Base-by-base conservation (phyloP, 2,329 filamentous ascomycete genomes). In the Drechslerella dactyloides region DNA sequence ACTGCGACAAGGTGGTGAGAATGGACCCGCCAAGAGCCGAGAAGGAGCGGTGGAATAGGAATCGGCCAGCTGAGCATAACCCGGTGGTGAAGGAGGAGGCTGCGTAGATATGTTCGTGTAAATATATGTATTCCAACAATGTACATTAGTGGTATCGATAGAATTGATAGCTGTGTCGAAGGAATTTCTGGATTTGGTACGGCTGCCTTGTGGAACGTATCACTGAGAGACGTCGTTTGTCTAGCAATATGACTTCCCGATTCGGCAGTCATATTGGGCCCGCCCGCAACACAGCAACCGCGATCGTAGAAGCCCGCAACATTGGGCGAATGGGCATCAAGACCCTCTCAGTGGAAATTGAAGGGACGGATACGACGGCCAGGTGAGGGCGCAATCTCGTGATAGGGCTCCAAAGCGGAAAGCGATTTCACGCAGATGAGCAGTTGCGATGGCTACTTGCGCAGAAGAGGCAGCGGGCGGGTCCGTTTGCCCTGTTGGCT, bases 1-100 rank as follows among this genome's bases (percentile, higher is more conserved):
- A 90, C 80, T 86, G 84, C 75, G 87, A 89, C 81, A 90, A 90
- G 81, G 83, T 90, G 21, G 80, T 90, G 11, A 83, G 87, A 64
- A 82, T 89, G 76, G 82, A 89, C 17, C 27, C 69, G 17, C 50
- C 57, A 4, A 54, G 44, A 13, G 50, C 19, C 10, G 79, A 68
- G 21, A 62, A 44, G 52, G 46, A 54, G 2, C 27, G 69, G 27
- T 68, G 69, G 66, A 15, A 19, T 17, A 70, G 30, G 30, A 70
- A 70, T 44, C 58, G 23, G 3, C 66, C 66, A 19, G 53, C 66
- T 13, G 46, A 59, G 17, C 66, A 70, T 17, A 59, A 59, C 42
- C 66, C 66, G 8, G 40, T 70, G 2, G 40, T 62, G 1, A 69
- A 37, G 30, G 54, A 60, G 13, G 50, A 27, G 13, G 44, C 40